These are phyloP conservation scores for Hyphodiscus sp. DNA, from an alignment of 2,329 filamentous ascomycete genomes.

Conservation along the genomic window DNA sequence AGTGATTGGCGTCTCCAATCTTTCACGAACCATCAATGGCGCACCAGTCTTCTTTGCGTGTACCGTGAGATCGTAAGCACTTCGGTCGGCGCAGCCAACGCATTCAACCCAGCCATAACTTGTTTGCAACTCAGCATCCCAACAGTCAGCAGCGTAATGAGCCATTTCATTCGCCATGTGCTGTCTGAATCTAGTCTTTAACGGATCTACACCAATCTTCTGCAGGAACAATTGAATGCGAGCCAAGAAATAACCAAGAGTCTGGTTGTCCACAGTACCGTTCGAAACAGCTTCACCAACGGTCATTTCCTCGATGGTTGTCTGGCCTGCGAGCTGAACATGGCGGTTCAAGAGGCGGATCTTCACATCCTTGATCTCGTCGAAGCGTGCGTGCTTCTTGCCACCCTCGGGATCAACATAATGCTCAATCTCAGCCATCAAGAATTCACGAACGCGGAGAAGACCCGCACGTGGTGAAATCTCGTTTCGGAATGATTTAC, in stretches of 20 bases:
- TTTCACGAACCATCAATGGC: conserved; percentile 78
- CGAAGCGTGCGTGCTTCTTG: conserved; percentile 89
- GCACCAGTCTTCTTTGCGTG: conserved; percentile 90
- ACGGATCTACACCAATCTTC: conserved; percentile 79
- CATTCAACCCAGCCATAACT: conserved; percentile 98
- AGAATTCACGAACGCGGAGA: conserved; percentile 88
- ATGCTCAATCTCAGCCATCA: conserved; percentile 99
- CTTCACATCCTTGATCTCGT: conserved; percentile 77
- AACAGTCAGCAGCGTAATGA: conserved; percentile 95
- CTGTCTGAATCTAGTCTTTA: conserved; percentile 91
- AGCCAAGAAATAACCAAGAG: conserved; percentile 92
- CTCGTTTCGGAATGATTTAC: conserved; percentile 97
- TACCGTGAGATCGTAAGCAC: conserved; percentile 87
- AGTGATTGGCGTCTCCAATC: conserved; percentile 66
- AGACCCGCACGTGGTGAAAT: conserved; percentile 91
- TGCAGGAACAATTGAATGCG: conserved; percentile 87
- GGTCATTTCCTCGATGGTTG: conserved; percentile 61
- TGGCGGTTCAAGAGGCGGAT: conserved; percentile 78
- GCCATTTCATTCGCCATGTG: conserved; percentile 91
- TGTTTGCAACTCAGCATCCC: conserved; percentile 90
- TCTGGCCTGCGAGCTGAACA: conserved; percentile 82
- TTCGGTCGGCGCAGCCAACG: conserved; percentile 92
- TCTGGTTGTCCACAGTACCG: conserved; percentile 91
- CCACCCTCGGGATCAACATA: conserved; percentile 91
- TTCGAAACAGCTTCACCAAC: conserved; percentile 82